phyloP scores from a whole-genome alignment of 2,329 filamentous ascomycete species.

The Cercospora citrullina region DNA sequence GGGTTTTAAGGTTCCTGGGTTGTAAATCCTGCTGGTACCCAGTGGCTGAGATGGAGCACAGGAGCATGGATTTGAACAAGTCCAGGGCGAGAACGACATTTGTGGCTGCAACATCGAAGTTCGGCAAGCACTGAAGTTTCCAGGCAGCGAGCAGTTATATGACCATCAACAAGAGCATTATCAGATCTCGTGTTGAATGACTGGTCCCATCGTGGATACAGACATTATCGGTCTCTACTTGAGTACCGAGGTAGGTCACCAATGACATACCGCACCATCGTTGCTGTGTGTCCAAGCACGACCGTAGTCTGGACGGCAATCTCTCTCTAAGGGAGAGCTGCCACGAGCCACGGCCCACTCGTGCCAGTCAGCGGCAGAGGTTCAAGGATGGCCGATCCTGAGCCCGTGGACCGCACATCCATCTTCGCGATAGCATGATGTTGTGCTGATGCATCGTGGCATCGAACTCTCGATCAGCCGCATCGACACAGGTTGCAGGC shows the following conservation, averaged over 20 bases:
- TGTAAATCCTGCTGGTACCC: background rate
- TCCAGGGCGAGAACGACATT: too few species aligned
- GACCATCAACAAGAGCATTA: too few species aligned
- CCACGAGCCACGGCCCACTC: too few species aligned
- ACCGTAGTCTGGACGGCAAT: background rate
- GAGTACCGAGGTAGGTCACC: background rate
- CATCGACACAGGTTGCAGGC: slow-evolving; percentile 10
- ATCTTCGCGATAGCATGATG: background rate
- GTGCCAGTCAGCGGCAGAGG: too few species aligned
- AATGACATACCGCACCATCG: background rate
- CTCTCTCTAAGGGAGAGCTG: too few species aligned
- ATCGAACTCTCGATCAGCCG: slow-evolving; percentile 17
- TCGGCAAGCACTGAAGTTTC: background rate
- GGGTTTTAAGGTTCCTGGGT: background rate
- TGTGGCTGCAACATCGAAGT: background rate
- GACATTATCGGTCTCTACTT: background rate
- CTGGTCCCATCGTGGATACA: too few species aligned
- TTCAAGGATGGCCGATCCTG: too few species aligned
- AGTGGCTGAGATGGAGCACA: background rate
- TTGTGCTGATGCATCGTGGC: slow-evolving; percentile 16
- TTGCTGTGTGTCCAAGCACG: background rate
- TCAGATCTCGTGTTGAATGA: too few species aligned
- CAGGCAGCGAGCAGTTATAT: background rate
- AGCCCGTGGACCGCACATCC: too few species aligned
- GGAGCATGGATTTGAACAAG: background rate